Conservation (phyloP, 2,329 filamentous ascomycete species). For the Paecilomyces fulvus region DNA sequence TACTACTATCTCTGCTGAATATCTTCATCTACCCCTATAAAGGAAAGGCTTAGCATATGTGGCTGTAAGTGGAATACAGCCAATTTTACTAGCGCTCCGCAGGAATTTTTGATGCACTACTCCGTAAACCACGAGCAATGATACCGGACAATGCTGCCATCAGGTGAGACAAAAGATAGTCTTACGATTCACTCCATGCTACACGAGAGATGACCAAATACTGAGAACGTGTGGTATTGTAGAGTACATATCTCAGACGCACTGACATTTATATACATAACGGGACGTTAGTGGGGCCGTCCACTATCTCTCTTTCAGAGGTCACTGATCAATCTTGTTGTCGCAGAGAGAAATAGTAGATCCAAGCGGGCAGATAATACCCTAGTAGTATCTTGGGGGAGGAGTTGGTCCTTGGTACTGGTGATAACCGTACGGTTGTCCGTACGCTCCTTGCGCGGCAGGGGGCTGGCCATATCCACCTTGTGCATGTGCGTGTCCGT, state of each 20-base stretch:
- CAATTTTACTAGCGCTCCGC: no score
- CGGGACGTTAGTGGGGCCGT: not conserved
- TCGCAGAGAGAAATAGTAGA: not conserved
- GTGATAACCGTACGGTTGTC: slow-evolving; percentile 8
- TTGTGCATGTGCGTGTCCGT: slow-evolving; percentile 9
- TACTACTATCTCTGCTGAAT: no score
- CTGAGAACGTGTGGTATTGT: not conserved
- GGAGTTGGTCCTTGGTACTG: slow-evolving; percentile 1
- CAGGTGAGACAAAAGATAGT: not conserved
- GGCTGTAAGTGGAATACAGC: no score
- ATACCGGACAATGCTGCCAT: not conserved
- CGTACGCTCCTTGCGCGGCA: not conserved
- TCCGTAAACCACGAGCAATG: not conserved
- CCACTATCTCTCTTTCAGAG: not conserved
- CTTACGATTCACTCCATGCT: not conserved
- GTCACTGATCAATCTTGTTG: not conserved
- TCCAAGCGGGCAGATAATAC: not conserved
- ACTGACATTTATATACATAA: not conserved
- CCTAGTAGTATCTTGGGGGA: not conserved
- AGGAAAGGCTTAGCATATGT: no score
- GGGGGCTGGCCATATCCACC: slow-evolving; percentile 13
- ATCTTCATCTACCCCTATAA: no score
- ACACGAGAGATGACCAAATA: not conserved
- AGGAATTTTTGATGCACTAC: no score
- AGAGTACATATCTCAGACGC: not conserved